Evolutionary conservation across 129 eudicot genomes (phyloP).

Genomic region (Heracleum sosnowskyi): DNA sequence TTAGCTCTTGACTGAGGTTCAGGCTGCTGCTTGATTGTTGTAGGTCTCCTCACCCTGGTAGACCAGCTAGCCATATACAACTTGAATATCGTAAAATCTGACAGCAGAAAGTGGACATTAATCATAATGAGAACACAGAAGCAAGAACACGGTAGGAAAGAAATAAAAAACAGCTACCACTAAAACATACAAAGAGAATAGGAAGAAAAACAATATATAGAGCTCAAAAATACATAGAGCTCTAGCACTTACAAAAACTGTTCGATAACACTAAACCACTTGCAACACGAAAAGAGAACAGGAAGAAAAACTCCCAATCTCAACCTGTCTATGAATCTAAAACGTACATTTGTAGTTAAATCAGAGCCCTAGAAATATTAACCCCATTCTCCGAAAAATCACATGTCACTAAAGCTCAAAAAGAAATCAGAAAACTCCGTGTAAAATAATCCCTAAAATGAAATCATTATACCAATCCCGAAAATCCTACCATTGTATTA

Average conservation of each 20-base stretch:
- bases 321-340: no score
- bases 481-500: neutral
- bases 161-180: neutral
- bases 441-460: neutral
- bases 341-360: no score
- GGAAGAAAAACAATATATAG: no score
- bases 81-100: conserved; percentile 9
- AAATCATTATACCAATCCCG: neutral
- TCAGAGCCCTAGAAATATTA: no score
- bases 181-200: no score
- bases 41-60: conserved; percentile 31
- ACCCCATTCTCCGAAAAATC: neutral
- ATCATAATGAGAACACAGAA: neutral
- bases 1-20: conserved; percentile 46
- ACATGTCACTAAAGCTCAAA: neutral
- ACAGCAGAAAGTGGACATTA: neutral
- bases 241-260: neutral
- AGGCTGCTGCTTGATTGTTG: conserved; percentile 17
- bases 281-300: neutral
- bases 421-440: neutral
- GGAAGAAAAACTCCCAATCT: neutral
- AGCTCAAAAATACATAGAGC: no score
- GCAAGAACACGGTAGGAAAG: neutral
- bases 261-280: neutral
- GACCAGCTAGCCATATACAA: conserved; percentile 36